Percentiles rank a stretch among this genome's conserved stretches.
These are phyloP conservation scores for Polymyxa betae DNA, from an alignment of 208 protist species.

Conservation along the genomic window DNA sequence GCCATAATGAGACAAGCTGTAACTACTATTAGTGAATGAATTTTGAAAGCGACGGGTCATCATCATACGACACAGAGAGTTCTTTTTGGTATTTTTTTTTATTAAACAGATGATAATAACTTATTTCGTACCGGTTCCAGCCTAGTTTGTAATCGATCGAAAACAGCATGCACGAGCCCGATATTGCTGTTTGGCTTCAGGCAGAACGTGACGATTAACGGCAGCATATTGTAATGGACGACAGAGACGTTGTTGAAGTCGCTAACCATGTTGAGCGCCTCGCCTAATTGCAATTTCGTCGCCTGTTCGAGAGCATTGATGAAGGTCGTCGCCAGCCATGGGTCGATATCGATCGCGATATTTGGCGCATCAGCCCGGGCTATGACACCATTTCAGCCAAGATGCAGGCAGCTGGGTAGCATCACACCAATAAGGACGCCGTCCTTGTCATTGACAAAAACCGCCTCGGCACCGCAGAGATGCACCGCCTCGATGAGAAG, in stretches of 20 bases:
- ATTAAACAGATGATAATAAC: no score
- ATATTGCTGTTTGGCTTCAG: not conserved
- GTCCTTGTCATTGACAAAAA: conserved; percentile 35
- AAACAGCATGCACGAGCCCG: conserved; percentile 30
- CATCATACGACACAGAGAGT: no score
- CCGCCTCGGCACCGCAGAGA: not conserved
- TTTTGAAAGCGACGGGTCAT: no score
- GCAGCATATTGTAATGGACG: conserved; percentile 44
- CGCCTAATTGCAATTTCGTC: conserved; percentile 26
- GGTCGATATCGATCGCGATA: conserved; percentile 38
- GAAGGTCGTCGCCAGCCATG: conserved; percentile 49
- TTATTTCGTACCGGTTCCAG: conserved; percentile 27
- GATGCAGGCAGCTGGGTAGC: not conserved
- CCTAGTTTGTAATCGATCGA: not conserved
- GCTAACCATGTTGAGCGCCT: not conserved
- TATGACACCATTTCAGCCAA: not conserved
- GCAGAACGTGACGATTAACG: conserved; percentile 52
- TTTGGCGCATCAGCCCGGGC: not conserved
- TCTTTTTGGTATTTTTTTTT: no score
- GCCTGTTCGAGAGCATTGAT: conserved; percentile 30
- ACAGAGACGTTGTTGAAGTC: conserved; percentile 45
- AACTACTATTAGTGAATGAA: no score
- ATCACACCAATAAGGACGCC: not conserved
- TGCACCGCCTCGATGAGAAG: not conserved
- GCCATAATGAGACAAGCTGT: no score